Evolutionary conservation across 1,284 basidiomycete genomes (phyloP).

Genomic region (Trametes versicolor): DNA sequence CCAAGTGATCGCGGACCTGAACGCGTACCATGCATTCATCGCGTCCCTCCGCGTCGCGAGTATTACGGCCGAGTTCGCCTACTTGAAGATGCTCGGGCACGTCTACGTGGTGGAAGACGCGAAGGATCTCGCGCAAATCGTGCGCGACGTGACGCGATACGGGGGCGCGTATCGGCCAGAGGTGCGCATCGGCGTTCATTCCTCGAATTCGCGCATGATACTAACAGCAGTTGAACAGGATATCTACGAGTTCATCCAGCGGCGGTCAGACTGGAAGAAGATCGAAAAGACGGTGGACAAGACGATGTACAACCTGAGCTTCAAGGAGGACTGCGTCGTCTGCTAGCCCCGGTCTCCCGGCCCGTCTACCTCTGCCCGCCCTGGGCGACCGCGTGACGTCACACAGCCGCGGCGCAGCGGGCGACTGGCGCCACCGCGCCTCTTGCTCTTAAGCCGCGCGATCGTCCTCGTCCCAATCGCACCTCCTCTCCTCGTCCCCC

Average conservation of each 20-base stretch:
- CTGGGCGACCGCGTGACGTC: constrained; percentile 21
- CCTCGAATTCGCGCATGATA: constrained; percentile 1
- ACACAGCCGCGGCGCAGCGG: constrained; percentile 25
- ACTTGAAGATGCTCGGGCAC: constrained; percentile 96
- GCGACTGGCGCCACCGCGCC: constrained; percentile 12
- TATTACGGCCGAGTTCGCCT: constrained; percentile 89
- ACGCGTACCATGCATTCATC: constrained; percentile 92
- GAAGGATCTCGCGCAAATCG: constrained; percentile 94
- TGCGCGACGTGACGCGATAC: constrained; percentile 93
- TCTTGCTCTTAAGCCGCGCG: background rate
- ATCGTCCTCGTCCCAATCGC: background rate
- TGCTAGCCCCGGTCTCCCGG: constrained; percentile 40
- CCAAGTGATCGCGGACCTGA: constrained; percentile 95
- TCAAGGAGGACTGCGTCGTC: constrained; percentile 88
- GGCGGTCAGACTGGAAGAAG: constrained; percentile 95
- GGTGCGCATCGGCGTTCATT: constrained; percentile 43
- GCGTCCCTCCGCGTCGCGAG: constrained; percentile 74
- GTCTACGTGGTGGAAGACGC: constrained; percentile 94
- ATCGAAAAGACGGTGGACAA: constrained; percentile 96
- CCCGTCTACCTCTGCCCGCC: background rate
- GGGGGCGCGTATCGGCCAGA: constrained; percentile 94
- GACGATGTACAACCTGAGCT: constrained; percentile 93
- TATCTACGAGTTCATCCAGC: constrained; percentile 93
- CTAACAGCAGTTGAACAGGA: constrained; percentile 59
- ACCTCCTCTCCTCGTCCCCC: background rate